Conservation (phyloP, 2,329 filamentous ascomycete genomes). For the Blastomyces percursus region DNA sequence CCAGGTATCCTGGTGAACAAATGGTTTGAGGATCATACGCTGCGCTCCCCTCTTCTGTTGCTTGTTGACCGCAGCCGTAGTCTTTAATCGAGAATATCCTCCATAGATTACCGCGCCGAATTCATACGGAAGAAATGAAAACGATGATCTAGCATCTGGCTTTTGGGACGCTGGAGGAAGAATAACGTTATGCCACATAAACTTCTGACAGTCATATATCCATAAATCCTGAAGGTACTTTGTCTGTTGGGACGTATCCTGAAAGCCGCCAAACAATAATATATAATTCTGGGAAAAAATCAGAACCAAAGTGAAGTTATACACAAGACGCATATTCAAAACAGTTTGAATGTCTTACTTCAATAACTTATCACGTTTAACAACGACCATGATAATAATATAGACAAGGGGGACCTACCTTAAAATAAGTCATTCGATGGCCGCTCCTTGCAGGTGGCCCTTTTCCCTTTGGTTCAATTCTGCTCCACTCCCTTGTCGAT, state of each 20-base stretch:
- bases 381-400: neutral
- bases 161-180: constrained; percentile 71
- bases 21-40: constrained; percentile 67
- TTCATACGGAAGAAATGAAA: constrained; percentile 84
- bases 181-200: constrained; percentile 67
- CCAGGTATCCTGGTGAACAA: constrained; percentile 93
- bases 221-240: constrained; percentile 90
- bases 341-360: neutral
- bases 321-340: neutral
- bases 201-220: constrained; percentile 87
- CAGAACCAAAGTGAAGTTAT: neutral
- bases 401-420: constrained; percentile 33
- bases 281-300: constrained; percentile 59
- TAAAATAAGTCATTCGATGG: constrained; percentile 92
- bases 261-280: constrained; percentile 89
- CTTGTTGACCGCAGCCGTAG: constrained; percentile 45
- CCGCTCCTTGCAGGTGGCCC: constrained; percentile 80
- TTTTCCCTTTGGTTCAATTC: constrained; percentile 61
- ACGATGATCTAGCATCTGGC: constrained; percentile 82
- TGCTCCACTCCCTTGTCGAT: constrained; percentile 74
- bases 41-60: constrained; percentile 50
- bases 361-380: neutral
- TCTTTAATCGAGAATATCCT: constrained; percentile 85
- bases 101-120: constrained; percentile 82
- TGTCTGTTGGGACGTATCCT: constrained; percentile 90